phyloP scores from a whole-genome alignment of 2,329 filamentous ascomycete genomes.

The Acrocalymma vagum region DNA sequence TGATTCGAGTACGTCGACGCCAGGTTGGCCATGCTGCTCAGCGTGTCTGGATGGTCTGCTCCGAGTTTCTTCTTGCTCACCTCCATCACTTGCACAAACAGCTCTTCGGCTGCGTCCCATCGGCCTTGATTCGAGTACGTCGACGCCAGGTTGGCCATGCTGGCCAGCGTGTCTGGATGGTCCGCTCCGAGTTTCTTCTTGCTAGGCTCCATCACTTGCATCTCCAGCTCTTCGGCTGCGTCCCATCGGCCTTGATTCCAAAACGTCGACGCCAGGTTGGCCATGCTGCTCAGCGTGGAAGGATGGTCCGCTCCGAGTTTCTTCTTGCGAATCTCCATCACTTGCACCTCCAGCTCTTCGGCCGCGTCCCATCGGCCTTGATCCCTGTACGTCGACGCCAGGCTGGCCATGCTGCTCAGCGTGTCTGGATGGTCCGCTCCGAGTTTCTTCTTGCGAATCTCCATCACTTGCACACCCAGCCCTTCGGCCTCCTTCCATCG shows the following conservation, averaged over 20 bases:
- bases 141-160: slow-evolving; percentile 2
- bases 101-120: slow-evolving; percentile 9
- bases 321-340: slow-evolving; percentile 10
- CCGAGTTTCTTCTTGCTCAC: slow-evolving; percentile 11
- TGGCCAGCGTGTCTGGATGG: slow-evolving; percentile 15
- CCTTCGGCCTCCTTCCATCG: slow-evolving; percentile 10
- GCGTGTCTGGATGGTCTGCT: slow-evolving; percentile 15
- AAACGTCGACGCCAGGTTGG: too few relatives aligned
- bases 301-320: slow-evolving; percentile 13
- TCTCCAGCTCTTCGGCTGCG: slow-evolving; percentile 7
- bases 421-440: slow-evolving; percentile 14
- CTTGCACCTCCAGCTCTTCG: slow-evolving; percentile 5
- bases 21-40: slow-evolving; percentile 16
- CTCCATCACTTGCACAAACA: slow-evolving; percentile 12
- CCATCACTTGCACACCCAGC: slow-evolving; percentile 6
- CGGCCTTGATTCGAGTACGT: slow-evolving; percentile 12
- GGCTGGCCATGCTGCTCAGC: slow-evolving; percentile 9
- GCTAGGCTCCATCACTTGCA: slow-evolving; percentile 11
- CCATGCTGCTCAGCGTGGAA: slow-evolving; percentile 12
- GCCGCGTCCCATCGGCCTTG: slow-evolving; percentile 5
- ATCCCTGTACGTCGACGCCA: slow-evolving; percentile 1
- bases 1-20: too few relatives aligned
- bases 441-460: slow-evolving; percentile 11
- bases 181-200: slow-evolving; percentile 9
- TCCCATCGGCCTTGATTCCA: slow-evolving; percentile 10